Evolutionary conservation across 2,329 filamentous ascomycete genomes (phyloP).

Genomic region (Byssoonygena ceratinophila): DNA sequence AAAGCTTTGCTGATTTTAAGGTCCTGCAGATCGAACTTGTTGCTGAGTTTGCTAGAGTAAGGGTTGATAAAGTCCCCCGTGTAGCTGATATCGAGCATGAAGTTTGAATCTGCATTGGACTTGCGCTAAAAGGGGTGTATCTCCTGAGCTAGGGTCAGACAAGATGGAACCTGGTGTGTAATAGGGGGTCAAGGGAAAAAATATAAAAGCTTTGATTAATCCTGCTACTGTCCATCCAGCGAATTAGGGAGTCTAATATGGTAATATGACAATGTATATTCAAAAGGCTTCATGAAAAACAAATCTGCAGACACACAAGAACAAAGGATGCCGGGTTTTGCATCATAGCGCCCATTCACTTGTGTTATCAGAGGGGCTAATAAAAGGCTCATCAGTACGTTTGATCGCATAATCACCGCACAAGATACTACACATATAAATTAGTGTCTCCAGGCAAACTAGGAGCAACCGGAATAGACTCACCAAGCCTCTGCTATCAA

Average conservation of each 20-base stretch:
- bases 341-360: slow-evolving; percentile 66
- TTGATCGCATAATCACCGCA: slow-evolving; percentile 94
- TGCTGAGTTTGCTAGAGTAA: slow-evolving; percentile 12
- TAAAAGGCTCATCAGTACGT: slow-evolving; percentile 85
- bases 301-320: neutral
- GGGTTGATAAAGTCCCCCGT: slow-evolving; percentile 13
- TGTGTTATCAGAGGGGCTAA: slow-evolving; percentile 59
- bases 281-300: neutral
- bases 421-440: slow-evolving; percentile 54
- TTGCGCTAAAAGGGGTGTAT: too few species aligned
- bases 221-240: neutral
- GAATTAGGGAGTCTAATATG: neutral
- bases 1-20: neutral
- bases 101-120: slow-evolving; percentile 4
- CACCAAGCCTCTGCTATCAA: slow-evolving; percentile 83
- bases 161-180: neutral
- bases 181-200: too few species aligned
- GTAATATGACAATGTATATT: neutral
- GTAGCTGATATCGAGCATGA: slow-evolving; percentile 14
- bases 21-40: slow-evolving; percentile 12
- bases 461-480: slow-evolving; percentile 25
- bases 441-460: slow-evolving; percentile 5
- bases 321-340: neutral
- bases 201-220: neutral
- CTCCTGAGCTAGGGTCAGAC: neutral